Evolutionary conservation across 805 yeast genomes (phyloP), one percentile per base, ranked within the genome.

Genomic region (Candida sphagnicola): DNA sequence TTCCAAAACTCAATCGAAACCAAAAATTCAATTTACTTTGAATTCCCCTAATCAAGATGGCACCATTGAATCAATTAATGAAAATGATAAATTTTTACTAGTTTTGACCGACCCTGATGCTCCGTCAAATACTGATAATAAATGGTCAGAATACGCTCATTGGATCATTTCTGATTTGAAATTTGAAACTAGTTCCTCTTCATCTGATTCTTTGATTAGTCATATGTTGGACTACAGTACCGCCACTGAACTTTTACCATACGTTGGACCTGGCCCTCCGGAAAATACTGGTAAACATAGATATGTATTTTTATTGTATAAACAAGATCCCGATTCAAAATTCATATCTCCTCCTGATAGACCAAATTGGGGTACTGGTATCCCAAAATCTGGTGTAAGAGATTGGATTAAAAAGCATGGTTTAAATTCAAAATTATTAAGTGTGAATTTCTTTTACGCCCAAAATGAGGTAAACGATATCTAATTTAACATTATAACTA

Each of bases 31-130:
- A 46, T 79, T 85, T 61, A 77, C 89, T 12, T 65, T 80, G 45
- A 70, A 72, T 47, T 63, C 73, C 28, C 67, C 73, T 13, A 63
- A 67, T 28, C 61, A 65, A 38, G 71, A 72, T 31, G 55, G 60
- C 15, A 70, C 68, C 25, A 50, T 70, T 46, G 70, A 67, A 45
- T 21, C 46, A 15, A 62, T 74, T 28, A 53, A 64, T 12, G 49
- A 59, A 17, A 59, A 70, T 18, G 82, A 79, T 47, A 62, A 72
- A 36, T 89, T 84, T 63, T 78, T 93, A 8, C 64, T 90, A 47
- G 85, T 85, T 2, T 49, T 89, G 47, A 90, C 96, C 5, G 96
- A 89, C 60, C 97, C 97, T 1, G 96, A 89, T 67, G 96, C 96
- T 5, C 97, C 97, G 11, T 76, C 89, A 3, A 74, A 79, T 49